Percentiles rank a stretch among this genome's conserved stretches.
These are phyloP conservation scores for Puccinellia tenuiflora DNA, from an alignment of 176 grass and related monocot genomes.

Conservation along the genomic window DNA sequence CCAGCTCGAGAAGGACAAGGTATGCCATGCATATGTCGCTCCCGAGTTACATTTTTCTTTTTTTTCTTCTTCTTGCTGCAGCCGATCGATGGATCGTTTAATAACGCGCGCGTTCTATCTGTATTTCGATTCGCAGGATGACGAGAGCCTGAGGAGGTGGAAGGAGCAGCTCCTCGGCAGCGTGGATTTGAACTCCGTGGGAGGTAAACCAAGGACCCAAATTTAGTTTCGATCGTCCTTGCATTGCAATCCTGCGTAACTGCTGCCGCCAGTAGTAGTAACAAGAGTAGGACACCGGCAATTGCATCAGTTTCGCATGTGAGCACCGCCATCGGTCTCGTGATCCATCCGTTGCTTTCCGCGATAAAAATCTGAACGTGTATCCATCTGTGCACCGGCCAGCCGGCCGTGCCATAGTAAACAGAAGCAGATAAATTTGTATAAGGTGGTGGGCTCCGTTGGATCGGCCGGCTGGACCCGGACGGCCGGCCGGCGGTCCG, in stretches of 20 bases:
- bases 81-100: neutral
- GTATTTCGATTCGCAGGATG: conserved; percentile 44
- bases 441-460: neutral
- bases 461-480: neutral
- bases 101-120: too few species aligned
- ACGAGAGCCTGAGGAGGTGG: conserved; percentile 95
- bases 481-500: neutral
- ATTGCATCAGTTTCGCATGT: conserved; percentile 28
- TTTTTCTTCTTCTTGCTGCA: neutral
- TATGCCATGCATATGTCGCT: conserved; percentile 13
- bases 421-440: too few species aligned
- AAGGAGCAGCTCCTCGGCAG: too few species aligned
- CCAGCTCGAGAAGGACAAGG: conserved; percentile 98
- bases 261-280: neutral
- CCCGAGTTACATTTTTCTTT: neutral
- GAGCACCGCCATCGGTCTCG: conserved; percentile 37
- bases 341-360: neutral
- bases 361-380: neutral
- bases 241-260: conserved; percentile 16
- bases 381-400: neutral
- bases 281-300: conserved; percentile 13
- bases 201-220: conserved; percentile 50
- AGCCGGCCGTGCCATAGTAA: neutral
- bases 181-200: conserved; percentile 89
- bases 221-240: neutral